phyloP scores from a whole-genome alignment of 108 stramenopile genomes.

The Skeletonema potamos region DNA sequence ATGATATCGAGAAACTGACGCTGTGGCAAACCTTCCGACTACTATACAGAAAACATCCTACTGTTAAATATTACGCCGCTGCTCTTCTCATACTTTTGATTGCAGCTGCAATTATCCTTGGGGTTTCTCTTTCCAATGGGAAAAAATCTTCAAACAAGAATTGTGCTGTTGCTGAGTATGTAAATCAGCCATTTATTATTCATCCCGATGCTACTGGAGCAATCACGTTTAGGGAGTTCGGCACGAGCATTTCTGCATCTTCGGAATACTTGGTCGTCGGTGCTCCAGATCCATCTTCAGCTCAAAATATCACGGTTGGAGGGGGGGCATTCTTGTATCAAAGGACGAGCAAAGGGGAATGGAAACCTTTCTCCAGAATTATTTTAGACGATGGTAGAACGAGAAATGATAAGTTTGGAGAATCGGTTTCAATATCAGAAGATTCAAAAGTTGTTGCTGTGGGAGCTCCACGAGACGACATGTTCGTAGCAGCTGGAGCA shows the following conservation, averaged over 20 bases:
- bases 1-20: constrained; percentile 10
- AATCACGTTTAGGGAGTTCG: constrained; percentile 17
- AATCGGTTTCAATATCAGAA: constrained; percentile 33
- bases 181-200: not conserved
- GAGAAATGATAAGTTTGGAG: constrained; percentile 27
- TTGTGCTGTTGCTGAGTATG: constrained; percentile 6
- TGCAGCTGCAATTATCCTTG: constrained; percentile 7
- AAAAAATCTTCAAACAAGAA: constrained; percentile 5
- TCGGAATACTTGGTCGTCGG: constrained; percentile 22
- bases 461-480: constrained; percentile 26
- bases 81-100: constrained; percentile 16
- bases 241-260: constrained; percentile 22
- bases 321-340: constrained; percentile 27
- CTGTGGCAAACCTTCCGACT: constrained; percentile 30
- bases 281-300: constrained; percentile 9
- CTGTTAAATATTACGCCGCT: constrained; percentile 11
- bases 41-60: constrained; percentile 13
- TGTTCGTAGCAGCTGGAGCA: constrained; percentile 22
- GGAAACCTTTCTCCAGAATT: constrained; percentile 11
- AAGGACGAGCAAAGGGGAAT: constrained; percentile 9
- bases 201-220: not conserved
- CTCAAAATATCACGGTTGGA: constrained; percentile 15
- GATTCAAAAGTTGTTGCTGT: constrained; percentile 26
- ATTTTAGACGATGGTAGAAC: constrained; percentile 18
- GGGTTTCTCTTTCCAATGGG: constrained; percentile 6